Conservation (phyloP, 208 protist species). For the Trypanosomatidae sp. region DNA sequence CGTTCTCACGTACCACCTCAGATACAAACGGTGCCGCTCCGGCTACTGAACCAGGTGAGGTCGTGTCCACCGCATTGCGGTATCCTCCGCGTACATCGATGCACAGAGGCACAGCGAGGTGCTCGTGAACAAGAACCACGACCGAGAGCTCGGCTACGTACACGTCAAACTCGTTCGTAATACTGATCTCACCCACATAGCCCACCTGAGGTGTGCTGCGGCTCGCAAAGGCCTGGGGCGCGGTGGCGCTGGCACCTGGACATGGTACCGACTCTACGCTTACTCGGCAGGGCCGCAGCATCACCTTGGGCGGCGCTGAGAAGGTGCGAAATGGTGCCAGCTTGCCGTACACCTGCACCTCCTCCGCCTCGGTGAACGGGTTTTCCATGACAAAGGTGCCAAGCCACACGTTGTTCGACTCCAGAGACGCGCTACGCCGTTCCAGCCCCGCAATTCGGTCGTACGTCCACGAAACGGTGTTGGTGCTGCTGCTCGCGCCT, state of each 20-base stretch:
- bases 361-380: conserved; percentile 68
- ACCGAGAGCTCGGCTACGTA: conserved; percentile 38
- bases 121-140: conserved; percentile 38
- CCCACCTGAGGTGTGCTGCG: conserved; percentile 20
- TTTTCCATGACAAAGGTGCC: conserved; percentile 68
- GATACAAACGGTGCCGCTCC: background rate
- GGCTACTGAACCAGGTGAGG: background rate
- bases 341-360: conserved; percentile 74
- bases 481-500: background rate
- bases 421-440: conserved; percentile 31
- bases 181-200: conserved; percentile 52
- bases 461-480: conserved; percentile 37
- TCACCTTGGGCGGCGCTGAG: conserved; percentile 32
- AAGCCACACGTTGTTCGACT: conserved; percentile 76
- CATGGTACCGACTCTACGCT: conserved; percentile 1
- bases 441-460: conserved; percentile 58
- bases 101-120: conserved; percentile 32
- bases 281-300: conserved; percentile 24
- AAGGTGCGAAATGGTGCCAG: conserved; percentile 78
- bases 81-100: conserved; percentile 40
- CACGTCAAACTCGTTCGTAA: conserved; percentile 53
- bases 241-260: background rate
- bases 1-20: conserved; percentile 4
- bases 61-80: background rate
- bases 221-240: conserved; percentile 1